Evolutionary conservation across 495 filamentous ascomycete species (phyloP).

Genomic region (Penicillium odoratum): DNA sequence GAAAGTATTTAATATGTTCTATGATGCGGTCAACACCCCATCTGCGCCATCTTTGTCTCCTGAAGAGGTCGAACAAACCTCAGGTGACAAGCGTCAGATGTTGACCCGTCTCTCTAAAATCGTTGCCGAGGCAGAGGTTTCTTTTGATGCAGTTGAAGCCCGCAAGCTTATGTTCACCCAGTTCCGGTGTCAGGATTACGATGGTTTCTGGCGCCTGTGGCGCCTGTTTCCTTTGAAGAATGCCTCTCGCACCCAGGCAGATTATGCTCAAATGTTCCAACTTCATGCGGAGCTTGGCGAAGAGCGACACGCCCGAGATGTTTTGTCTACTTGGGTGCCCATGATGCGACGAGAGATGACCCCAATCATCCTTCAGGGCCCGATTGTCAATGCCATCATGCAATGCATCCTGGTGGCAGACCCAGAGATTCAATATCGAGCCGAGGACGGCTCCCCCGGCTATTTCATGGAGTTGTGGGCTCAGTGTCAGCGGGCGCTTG

Average conservation of each 20-base stretch:
- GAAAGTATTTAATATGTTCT: conserved; percentile 45
- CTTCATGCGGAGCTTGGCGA: conserved; percentile 49
- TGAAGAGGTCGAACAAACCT: conserved; percentile 3
- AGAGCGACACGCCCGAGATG: conserved; percentile 45
- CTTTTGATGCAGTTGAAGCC: conserved; percentile 48
- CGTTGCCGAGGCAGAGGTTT: conserved; percentile 35
- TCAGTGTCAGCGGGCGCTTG: conserved; percentile 30
- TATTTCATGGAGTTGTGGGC: conserved; percentile 32
- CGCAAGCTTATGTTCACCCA: conserved; percentile 49
- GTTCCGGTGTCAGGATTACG: conserved; percentile 45
- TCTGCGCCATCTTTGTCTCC: conserved; percentile 13
- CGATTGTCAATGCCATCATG: conserved; percentile 42
- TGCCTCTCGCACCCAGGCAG: conserved; percentile 46
- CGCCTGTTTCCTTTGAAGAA: conserved; percentile 51
- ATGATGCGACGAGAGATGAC: conserved; percentile 62
- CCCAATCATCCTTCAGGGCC: conserved; percentile 43
- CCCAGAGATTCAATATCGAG: conserved; percentile 37
- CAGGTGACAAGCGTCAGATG: conserved; percentile 13
- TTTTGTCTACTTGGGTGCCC: conserved; percentile 50
- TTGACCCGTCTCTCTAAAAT: conserved; percentile 29
- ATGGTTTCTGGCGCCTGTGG: conserved; percentile 63
- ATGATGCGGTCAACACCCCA: conserved; percentile 28
- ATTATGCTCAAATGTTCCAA: conserved; percentile 60
- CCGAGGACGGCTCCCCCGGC: conserved; percentile 20
- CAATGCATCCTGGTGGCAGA: conserved; percentile 56